phyloP scores from a whole-genome alignment of 202 grass and related monocot genomes.

The Schoenoplectus tabernaemontani region DNA sequence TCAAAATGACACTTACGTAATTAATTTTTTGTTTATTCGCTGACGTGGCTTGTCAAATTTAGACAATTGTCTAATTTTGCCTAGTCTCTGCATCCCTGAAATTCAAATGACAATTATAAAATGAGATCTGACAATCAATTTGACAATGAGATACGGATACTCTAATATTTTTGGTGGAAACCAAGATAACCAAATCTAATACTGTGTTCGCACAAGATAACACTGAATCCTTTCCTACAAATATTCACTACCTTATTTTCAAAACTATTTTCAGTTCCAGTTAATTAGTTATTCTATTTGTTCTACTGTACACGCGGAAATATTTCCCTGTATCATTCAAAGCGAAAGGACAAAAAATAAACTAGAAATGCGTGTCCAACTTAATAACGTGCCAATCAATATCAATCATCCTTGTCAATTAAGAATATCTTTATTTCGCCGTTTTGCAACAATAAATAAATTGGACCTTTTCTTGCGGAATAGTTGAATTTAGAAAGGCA shows the following conservation, averaged over 20 bases:
- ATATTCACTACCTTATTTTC: background rate
- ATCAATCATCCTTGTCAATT: constrained; percentile 1
- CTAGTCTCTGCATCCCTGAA: too few relatives aligned
- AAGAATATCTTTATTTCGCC: background rate
- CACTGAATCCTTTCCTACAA: background rate
- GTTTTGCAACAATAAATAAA: background rate
- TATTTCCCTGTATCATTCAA: background rate
- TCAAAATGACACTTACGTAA: too few relatives aligned
- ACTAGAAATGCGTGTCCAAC: constrained; percentile 6
- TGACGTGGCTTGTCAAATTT: too few relatives aligned
- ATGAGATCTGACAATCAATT: too few relatives aligned
- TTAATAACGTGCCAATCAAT: background rate
- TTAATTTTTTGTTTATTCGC: too few relatives aligned
- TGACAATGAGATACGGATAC: too few relatives aligned
- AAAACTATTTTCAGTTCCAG: too few relatives aligned
- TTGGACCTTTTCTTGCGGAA: background rate
- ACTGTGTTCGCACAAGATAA: background rate
- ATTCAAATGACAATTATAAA: too few relatives aligned
- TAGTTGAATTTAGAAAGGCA: background rate
- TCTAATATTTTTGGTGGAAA: background rate
- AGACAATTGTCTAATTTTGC: too few relatives aligned
- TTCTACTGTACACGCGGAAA: background rate
- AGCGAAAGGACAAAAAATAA: background rate
- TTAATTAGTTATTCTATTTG: background rate
- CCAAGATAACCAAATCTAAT: background rate